phyloP scores from a whole-genome alignment of 768 basidiomycete species.

The Russula vinacea region DNA sequence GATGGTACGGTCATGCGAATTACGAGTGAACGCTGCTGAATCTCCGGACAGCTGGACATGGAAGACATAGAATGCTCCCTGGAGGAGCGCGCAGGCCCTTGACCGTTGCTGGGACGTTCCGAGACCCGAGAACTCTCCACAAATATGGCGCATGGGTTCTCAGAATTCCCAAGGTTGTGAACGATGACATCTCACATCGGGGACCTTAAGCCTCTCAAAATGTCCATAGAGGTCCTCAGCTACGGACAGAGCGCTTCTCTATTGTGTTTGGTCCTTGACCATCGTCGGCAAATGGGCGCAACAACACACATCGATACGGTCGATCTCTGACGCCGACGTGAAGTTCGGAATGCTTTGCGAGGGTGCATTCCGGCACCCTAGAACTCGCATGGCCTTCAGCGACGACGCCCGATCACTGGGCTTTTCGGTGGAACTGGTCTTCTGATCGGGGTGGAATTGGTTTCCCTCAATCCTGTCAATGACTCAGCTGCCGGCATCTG shows the following conservation, averaged over 20 bases:
- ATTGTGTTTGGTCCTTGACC: background rate
- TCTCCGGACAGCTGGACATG: background rate
- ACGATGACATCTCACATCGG: slow-evolving; percentile 5
- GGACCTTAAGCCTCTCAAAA: slow-evolving; percentile 22
- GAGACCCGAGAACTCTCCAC: background rate
- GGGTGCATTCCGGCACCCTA: background rate
- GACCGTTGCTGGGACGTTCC: background rate
- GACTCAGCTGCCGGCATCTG: slow-evolving; percentile 1
- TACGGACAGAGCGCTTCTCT: slow-evolving; percentile 2
- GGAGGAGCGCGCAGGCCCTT: background rate
- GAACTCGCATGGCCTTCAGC: background rate
- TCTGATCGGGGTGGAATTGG: slow-evolving; percentile 5
- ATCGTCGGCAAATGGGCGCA: slow-evolving; percentile 1
- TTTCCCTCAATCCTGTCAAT: slow-evolving; percentile 2
- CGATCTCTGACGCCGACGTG: background rate
- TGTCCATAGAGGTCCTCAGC: slow-evolving; percentile 12
- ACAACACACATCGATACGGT: background rate
- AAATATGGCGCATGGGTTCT: background rate
- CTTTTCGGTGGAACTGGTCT: background rate
- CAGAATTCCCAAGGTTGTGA: background rate
- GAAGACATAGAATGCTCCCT: background rate
- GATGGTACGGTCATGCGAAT: background rate
- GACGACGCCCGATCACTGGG: slow-evolving; percentile 8
- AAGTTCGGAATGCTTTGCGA: background rate
- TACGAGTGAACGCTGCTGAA: background rate